A percentile compares a stretch with the other conserved stretches of the same genome.
Evolutionary conservation across 2,329 filamentous ascomycete species (phyloP).

Genomic region (Colletotrichum nymphaeae): DNA sequence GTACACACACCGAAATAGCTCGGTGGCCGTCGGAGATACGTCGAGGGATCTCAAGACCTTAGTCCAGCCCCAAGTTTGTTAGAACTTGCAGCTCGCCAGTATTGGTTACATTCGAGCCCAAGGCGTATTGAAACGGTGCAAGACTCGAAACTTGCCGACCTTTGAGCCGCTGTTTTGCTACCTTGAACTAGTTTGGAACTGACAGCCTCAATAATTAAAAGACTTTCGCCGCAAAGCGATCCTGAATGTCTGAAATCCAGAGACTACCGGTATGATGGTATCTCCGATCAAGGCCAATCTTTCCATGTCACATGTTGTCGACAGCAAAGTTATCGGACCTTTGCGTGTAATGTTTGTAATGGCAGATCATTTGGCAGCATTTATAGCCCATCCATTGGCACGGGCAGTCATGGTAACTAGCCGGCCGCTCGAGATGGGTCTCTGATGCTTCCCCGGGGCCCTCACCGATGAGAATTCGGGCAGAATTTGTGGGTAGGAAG

Average conservation of each 20-base stretch:
- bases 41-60: neutral
- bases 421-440: slow-evolving; percentile 10
- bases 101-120: neutral
- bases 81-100: neutral
- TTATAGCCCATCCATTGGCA: neutral
- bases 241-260: slow-evolving; percentile 6
- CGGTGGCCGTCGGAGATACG: slow-evolving; percentile 14
- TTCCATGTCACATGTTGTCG: neutral
- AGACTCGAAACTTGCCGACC: neutral
- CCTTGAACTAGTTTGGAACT: slow-evolving; percentile 7
- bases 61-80: neutral
- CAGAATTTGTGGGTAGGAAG: slow-evolving; percentile 19
- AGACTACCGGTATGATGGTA: neutral
- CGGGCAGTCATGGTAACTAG: neutral
- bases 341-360: neutral
- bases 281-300: neutral
- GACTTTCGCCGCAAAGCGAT: slow-evolving; percentile 22
- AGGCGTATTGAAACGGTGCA: neutral
- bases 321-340: neutral
- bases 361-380: neutral
- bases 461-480: slow-evolving; percentile 26
- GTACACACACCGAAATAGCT: slow-evolving; percentile 24
- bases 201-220: neutral
- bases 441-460: slow-evolving; percentile 5
- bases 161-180: neutral